Conservation (phyloP, 345 rosid species). For the Theobroma cacao region DNA sequence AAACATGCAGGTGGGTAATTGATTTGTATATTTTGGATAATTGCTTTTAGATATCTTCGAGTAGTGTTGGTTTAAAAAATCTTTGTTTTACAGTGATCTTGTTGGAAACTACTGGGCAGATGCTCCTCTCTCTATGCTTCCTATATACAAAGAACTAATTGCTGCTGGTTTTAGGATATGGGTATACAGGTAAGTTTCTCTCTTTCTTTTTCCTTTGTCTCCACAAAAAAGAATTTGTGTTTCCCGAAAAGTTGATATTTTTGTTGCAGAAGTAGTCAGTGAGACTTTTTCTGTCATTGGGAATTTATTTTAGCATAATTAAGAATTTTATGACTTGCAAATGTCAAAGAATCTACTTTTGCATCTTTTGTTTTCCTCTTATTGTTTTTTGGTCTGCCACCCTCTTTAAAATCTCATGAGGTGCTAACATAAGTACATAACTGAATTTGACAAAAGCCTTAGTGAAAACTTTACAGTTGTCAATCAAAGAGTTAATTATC, state of each 20-base stretch:
- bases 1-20: constrained; percentile 67
- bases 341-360: neutral
- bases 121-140: constrained; percentile 91
- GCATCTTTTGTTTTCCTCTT: neutral
- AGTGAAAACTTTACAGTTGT: neutral
- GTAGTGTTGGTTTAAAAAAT: neutral
- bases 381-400: neutral
- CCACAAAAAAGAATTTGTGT: neutral
- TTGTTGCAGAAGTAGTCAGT: neutral
- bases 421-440: neutral
- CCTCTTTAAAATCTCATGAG: neutral
- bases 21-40: neutral
- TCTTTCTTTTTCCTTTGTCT: neutral
- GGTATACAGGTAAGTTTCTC: constrained; percentile 66
- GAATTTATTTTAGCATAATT: neutral
- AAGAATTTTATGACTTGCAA: neutral
- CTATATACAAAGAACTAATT: constrained; percentile 81
- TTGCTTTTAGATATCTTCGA: neutral
- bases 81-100: constrained; percentile 43
- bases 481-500: neutral
- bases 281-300: neutral
- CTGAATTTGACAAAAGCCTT: neutral
- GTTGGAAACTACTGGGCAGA: constrained; percentile 78
- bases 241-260: neutral
- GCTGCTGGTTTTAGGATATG: constrained; percentile 80